A percentile compares a stretch with the other conserved stretches of the same genome.
These are phyloP conservation scores for Pterothamnion heteromorphum DNA, from an alignment of 31 red algal genomes.

Conservation along the genomic window DNA sequence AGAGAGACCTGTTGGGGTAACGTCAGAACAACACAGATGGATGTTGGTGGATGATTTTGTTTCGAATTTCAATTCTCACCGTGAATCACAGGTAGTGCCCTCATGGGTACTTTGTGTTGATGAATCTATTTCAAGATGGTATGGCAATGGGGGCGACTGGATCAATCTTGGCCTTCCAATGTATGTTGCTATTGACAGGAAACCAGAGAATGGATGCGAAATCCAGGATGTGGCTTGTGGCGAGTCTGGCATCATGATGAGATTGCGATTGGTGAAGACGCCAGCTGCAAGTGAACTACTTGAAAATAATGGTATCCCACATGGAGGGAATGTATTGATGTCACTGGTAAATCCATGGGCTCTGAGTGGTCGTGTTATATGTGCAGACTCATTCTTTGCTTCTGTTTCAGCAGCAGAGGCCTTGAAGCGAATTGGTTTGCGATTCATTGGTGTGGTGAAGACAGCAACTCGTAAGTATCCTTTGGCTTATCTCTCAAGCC, in stretches of 20 bases:
- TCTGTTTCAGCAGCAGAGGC: slow-evolving; percentile 26
- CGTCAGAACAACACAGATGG: neutral
- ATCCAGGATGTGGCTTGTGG: slow-evolving; percentile 10
- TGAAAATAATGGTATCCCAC: neutral
- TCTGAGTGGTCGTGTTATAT: neutral
- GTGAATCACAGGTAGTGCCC: neutral
- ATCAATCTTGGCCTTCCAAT: slow-evolving; percentile 44
- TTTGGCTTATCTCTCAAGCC: neutral
- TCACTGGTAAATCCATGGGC: slow-evolving; percentile 16
- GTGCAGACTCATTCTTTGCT: slow-evolving; percentile 49
- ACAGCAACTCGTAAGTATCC: slow-evolving; percentile 32
- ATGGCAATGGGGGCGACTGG: slow-evolving; percentile 44
- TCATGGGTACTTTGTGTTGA: slow-evolving; percentile 17
- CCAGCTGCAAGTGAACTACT: neutral
- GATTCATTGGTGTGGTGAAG: slow-evolving; percentile 57
- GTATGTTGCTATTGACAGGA: slow-evolving; percentile 38
- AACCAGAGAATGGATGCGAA: slow-evolving; percentile 59
- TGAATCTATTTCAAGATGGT: slow-evolving; percentile 47
- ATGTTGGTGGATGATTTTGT: slow-evolving; percentile 40
- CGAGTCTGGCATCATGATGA: slow-evolving; percentile 4
- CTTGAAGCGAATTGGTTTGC: neutral
- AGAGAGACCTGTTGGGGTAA: neutral
- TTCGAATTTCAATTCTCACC: neutral
- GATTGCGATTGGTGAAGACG: neutral
- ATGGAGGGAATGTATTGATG: neutral